phyloP scores from a whole-genome alignment of 768 basidiomycete genomes.

The Suillus alpinus region DNA sequence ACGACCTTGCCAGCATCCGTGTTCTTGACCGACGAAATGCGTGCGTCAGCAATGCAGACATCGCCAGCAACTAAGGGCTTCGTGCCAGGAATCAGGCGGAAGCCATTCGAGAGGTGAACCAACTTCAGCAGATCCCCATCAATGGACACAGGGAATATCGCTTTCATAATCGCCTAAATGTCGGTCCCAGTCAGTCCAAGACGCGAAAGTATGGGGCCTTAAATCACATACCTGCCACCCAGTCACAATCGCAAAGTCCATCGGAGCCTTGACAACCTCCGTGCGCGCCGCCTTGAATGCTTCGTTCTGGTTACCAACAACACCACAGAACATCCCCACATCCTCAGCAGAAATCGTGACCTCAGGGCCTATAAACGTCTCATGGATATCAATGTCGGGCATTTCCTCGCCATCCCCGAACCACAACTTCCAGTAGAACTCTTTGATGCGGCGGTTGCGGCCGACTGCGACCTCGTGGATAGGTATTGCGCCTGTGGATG shows the following conservation, averaged over 20 bases:
- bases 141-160: constrained; percentile 90
- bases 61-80: constrained; percentile 81
- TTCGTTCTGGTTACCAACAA: constrained; percentile 92
- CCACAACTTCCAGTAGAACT: constrained; percentile 99
- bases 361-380: constrained; percentile 84
- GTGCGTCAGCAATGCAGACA: constrained; percentile 85
- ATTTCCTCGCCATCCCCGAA: constrained; percentile 82
- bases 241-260: constrained; percentile 98
- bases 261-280: constrained; percentile 75
- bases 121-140: constrained; percentile 95
- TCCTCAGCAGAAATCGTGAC: constrained; percentile 73
- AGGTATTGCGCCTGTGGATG: constrained; percentile 84
- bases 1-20: constrained; percentile 91
- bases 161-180: constrained; percentile 95
- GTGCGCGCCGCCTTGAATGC: constrained; percentile 80
- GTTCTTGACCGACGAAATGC: constrained; percentile 87
- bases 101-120: constrained; percentile 96
- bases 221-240: constrained; percentile 85
- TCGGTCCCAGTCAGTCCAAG: not conserved
- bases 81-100: constrained; percentile 81
- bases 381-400: constrained; percentile 75
- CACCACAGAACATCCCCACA: constrained; percentile 86
- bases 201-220: not conserved
- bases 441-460: constrained; percentile 89
- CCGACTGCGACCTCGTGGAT: constrained; percentile 86